phyloP scores from a whole-genome alignment of 306 rosid genomes.

The Benincasa hispida region DNA sequence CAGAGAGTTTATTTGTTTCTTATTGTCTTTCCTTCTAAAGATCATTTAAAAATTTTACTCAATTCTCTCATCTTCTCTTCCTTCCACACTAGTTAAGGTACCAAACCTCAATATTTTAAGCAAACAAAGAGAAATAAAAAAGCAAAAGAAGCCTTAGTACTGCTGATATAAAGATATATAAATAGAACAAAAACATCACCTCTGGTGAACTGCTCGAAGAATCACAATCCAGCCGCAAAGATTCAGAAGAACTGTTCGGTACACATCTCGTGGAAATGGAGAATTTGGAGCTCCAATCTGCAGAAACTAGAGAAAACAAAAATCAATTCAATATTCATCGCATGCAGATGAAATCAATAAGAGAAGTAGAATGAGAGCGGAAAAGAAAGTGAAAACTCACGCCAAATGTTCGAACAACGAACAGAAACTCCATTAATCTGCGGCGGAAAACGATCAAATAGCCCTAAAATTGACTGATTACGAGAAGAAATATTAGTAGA shows the following conservation, averaged over 20 bases:
- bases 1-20: background rate
- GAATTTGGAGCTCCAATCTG: constrained; percentile 13
- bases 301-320: background rate
- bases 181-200: constrained; percentile 15
- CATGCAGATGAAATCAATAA: background rate
- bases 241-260: constrained; percentile 12
- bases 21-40: background rate
- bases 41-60: background rate
- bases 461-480: background rate
- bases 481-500: background rate
- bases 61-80: background rate
- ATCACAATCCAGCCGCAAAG: constrained; percentile 23
- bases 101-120: background rate
- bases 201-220: constrained; percentile 15
- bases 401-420: background rate
- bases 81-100: background rate
- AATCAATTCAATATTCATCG: background rate
- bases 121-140: background rate
- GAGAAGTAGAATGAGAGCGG: background rate
- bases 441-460: background rate
- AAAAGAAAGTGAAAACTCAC: background rate
- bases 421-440: background rate
- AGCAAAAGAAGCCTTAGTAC: background rate
- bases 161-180: background rate
- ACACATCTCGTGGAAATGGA: constrained; percentile 19